Conservation (phyloP, 1,284 basidiomycete genomes). For the Tilletiaria anomala region DNA sequence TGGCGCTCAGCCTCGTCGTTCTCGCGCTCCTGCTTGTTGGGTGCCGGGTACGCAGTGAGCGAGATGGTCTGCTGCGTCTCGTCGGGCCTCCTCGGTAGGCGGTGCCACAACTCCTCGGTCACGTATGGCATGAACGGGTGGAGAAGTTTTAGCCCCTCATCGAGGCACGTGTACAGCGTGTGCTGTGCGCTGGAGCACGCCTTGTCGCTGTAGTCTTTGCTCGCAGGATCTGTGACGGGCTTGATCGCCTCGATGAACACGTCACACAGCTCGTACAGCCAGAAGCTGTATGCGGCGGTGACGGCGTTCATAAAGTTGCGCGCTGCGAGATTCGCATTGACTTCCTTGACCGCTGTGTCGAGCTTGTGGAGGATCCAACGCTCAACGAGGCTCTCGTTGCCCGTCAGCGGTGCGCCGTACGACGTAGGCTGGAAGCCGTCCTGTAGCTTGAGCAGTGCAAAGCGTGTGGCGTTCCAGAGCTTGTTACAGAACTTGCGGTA, state of each 20-base stretch:
- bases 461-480: slow-evolving; percentile 97
- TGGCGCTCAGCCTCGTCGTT: slow-evolving; percentile 9
- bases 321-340: slow-evolving; percentile 61
- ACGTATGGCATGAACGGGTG: slow-evolving; percentile 99
- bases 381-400: slow-evolving; percentile 80
- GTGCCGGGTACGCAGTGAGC: slow-evolving; percentile 66
- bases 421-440: slow-evolving; percentile 25
- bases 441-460: slow-evolving; percentile 49
- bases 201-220: slow-evolving; percentile 59
- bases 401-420: slow-evolving; percentile 56
- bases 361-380: slow-evolving; percentile 92
- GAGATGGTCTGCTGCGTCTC: slow-evolving; percentile 78
- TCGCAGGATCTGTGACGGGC: slow-evolving; percentile 50
- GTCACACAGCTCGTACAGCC: slow-evolving; percentile 96
- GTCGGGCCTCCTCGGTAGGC: slow-evolving; percentile 67
- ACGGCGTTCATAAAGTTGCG: slow-evolving; percentile 91
- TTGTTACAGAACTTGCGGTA: slow-evolving; percentile 99
- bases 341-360: slow-evolving; percentile 60
- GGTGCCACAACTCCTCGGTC: slow-evolving; percentile 97
- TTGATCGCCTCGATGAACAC: slow-evolving; percentile 94
- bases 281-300: slow-evolving; percentile 74
- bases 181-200: slow-evolving; percentile 76
- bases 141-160: slow-evolving; percentile 71
- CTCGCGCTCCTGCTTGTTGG: slow-evolving; percentile 23
- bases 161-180: slow-evolving; percentile 87